Evolutionary conservation across 2,329 filamentous ascomycete species (phyloP), one percentile per base, ranked within the genome.

Genomic region (Fusarium duplospermum): DNA sequence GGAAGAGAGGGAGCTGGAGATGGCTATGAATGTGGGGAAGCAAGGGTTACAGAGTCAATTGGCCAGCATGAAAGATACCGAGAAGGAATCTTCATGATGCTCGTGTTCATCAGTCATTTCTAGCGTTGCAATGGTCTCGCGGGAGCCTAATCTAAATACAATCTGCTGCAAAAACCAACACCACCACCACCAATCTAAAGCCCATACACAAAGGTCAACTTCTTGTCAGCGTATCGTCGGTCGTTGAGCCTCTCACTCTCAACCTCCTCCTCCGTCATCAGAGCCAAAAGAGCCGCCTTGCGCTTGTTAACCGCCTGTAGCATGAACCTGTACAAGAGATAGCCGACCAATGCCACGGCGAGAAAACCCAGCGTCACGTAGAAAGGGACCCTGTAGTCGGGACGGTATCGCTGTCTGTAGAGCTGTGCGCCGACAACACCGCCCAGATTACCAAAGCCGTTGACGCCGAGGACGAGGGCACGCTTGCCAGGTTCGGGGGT

Each of bases 1-100:
- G 66, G 91, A 92, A 73, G 92, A 94, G 82, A 85, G 87, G 72
- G 91, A 93, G 78, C 82, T 94, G 64, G 89, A 93, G 78, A 84
- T 86, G 71, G 93, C 93, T 1, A 92, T 94, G 91, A 88, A 87
- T 67, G 87, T 94, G 14, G 88, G 89, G 0, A 93, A 92, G 81
- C 89, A 87, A 69, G 93, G 92, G 0, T 71, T 94, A 73, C 88
- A 89, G 77, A 88, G 87, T 27, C 91, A 94, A 79, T 78, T 93
- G 65, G 81, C 80, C 22, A 80, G 71, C 60, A 80, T 79, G 78
- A 76, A 75, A 40, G 67, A 75, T 54, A 69, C 78, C 33, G 71
- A 66, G 20, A 73, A 78, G 54, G 67, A 70, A 9, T 72, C 70
- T 20, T 79, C 52, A 73, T 75, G 60, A 66, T 33, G 47, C 42